These are phyloP conservation scores for Picochlorum sp. DNA, from an alignment of 139 green algal species.

Conservation along the genomic window DNA sequence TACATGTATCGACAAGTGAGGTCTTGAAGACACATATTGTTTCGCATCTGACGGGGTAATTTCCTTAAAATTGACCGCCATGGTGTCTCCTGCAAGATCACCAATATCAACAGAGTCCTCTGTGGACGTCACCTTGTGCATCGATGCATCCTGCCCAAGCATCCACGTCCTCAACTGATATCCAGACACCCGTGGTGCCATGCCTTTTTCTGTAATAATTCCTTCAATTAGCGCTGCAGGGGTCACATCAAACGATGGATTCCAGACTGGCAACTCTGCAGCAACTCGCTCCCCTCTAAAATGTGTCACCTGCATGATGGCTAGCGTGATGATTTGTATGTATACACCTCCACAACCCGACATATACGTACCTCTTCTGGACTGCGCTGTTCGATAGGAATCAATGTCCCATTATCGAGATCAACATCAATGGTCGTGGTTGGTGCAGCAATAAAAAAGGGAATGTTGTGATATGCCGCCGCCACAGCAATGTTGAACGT, in stretches of 20 bases:
- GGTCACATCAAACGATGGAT: constrained; percentile 92
- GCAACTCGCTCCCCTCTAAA: constrained; percentile 56
- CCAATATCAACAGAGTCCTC: neutral
- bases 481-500: constrained; percentile 68
- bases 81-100: neutral
- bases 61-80: constrained; percentile 20
- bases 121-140: neutral
- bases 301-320: constrained; percentile 57
- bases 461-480: constrained; percentile 57
- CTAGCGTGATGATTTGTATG: neutral
- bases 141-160: neutral
- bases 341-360: constrained; percentile 12
- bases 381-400: constrained; percentile 83
- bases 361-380: constrained; percentile 41
- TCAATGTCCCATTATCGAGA: constrained; percentile 53
- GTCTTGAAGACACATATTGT: constrained; percentile 45
- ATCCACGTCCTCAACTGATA: constrained; percentile 55
- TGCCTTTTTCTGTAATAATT: constrained; percentile 91
- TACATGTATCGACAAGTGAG: constrained; percentile 38
- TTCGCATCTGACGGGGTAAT: constrained; percentile 42
- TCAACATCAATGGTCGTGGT: constrained; percentile 78
- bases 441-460: constrained; percentile 92
- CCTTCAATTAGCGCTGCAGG: constrained; percentile 73
- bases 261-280: constrained; percentile 78
- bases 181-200: constrained; percentile 41